Evolutionary conservation across 768 basidiomycete genomes (phyloP).

Genomic region (Xerocomellus intermedius): DNA sequence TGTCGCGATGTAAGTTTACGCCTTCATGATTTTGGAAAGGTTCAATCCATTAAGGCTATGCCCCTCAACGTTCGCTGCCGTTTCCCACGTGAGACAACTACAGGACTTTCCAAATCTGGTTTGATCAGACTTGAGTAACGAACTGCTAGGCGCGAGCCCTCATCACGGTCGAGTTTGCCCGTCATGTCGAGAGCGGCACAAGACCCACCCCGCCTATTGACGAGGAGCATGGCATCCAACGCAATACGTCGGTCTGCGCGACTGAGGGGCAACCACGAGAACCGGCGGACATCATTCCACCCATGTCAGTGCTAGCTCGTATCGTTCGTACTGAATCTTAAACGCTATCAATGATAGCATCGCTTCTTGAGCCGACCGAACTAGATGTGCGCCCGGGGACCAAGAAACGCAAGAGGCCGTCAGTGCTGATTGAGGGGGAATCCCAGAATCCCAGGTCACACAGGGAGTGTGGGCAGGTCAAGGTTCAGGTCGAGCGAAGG

Average conservation of each 20-base stretch:
- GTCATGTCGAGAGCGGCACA: conserved; percentile 21
- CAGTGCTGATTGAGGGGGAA: not conserved
- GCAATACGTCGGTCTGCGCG: conserved; percentile 25
- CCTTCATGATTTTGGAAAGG: not conserved
- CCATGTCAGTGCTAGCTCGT: conserved; percentile 14
- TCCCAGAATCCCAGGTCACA: conserved; percentile 6
- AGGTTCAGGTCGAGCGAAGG: not conserved
- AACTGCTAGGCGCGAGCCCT: not conserved
- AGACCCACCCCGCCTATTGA: conserved; percentile 12
- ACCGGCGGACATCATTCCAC: not conserved
- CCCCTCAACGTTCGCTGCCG: not conserved
- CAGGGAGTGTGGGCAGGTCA: conserved; percentile 14
- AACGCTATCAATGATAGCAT: conserved; percentile 10
- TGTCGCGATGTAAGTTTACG: not conserved
- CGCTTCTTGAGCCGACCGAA: not conserved
- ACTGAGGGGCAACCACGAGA: conserved; percentile 4
- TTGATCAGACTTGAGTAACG: conserved; percentile 3
- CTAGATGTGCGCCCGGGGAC: not conserved
- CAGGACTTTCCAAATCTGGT: conserved; percentile 34
- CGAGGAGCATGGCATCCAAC: conserved; percentile 25
- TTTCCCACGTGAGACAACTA: conserved; percentile 24
- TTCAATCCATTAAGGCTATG: not conserved
- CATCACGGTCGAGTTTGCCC: not conserved
- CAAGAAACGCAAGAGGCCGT: conserved; percentile 12
- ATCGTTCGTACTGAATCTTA: not conserved